Evolutionary conservation across 768 basidiomycete genomes (phyloP), one percentile per base, ranked within the genome.

Genomic region (Suillus weaverae): DNA sequence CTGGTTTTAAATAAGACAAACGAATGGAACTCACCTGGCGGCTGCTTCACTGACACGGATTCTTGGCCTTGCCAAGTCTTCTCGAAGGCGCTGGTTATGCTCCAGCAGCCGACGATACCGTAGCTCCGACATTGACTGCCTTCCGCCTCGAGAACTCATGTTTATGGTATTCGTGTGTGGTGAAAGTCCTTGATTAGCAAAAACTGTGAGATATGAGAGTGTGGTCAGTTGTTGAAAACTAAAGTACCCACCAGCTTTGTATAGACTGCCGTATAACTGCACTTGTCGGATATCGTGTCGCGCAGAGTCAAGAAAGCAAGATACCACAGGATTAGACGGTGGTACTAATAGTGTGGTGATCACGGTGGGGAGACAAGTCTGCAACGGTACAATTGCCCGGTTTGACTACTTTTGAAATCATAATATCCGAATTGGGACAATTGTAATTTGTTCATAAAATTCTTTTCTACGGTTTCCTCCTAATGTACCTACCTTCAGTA

Each of bases 41-140:
- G 83, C 85, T 55, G 91, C 91, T 73, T 92, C 91, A 71, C 88
- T 89, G 41, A 92, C 86, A 53, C 86, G 82, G 68, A 90, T 84
- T 65, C 91, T 79, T 14, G 90, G 90, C 63, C 91, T 79, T 18
- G 86, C 84, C 41, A 92, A 78, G 71, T 92, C 91, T 71, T 92
- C 91, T 66, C 84, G 78, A 61, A 92, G 76, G 30, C 91, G 80
- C 68, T 85, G 83, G 72, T 92, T 92, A 74, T 92, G 91, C 74
- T 92, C 91, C 39, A 85, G 80, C 62, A 92, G 79, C 63, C 91
- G 82, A n/a, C 91, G 83, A 63, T 91, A 86, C 81, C 90, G 91
- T 76, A 92, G 83, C 80, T 92, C 91, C 56, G 88, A 87, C 89
- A 90, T 90, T 70, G 88, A 88, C 72, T 88, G 88, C 55, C 86